These are phyloP conservation scores for Entomortierella lignicola DNA, from an alignment of 192 early-diverging fungal species.

Conservation along the genomic window DNA sequence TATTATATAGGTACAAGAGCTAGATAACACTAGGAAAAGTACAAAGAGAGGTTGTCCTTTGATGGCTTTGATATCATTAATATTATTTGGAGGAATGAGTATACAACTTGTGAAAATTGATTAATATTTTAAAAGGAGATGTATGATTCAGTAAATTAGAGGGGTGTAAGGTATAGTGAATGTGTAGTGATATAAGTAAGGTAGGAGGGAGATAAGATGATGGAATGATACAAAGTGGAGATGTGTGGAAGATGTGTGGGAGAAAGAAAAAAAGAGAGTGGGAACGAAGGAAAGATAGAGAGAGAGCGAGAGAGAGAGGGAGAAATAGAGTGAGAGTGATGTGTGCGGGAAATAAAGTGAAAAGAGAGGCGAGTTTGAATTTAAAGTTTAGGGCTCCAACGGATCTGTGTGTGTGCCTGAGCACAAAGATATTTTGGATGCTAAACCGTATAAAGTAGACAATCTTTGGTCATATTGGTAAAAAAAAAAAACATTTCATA, in stretches of 20 bases:
- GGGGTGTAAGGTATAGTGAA: no score
- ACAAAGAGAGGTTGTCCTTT: not conserved
- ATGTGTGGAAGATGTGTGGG: not conserved
- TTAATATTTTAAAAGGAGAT: no score
- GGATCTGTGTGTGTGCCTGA: not conserved
- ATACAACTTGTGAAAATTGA: no score
- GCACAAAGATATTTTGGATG: not conserved
- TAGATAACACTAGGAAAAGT: not conserved
- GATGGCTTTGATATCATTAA: no score
- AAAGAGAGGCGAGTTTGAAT: not conserved
- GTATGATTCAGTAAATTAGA: no score
- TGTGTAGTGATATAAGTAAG: no score
- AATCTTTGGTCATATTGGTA: not conserved
- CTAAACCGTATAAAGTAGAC: conserved; percentile 29
- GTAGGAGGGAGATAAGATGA: not conserved
- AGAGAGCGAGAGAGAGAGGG: not conserved
- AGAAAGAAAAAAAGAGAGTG: not conserved
- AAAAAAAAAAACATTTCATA: not conserved
- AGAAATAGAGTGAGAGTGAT: not conserved
- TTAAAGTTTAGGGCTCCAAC: not conserved
- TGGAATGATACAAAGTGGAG: not conserved
- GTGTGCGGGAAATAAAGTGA: no score
- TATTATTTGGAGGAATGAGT: not conserved
- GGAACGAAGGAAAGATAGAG: not conserved
- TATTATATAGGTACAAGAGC: no score